Conservation (phyloP, 2,329 filamentous ascomycete genomes). For the Ilyonectria robusta region DNA sequence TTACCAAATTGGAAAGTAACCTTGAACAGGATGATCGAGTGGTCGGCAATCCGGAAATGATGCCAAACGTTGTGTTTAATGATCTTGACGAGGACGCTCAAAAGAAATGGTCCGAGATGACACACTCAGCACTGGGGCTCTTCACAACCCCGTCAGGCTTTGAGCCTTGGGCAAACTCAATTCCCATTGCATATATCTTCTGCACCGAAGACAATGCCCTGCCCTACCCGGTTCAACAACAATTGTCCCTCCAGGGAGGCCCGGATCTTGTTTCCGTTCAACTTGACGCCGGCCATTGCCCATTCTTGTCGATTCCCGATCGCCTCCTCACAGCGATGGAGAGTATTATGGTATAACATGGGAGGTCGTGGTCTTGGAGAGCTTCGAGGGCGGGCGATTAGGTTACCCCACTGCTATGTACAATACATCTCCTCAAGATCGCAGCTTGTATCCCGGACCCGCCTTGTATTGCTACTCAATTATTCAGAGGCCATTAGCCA, state of each 20-base stretch:
- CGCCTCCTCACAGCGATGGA: background rate
- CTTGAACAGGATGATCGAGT: slow-evolving; percentile 10
- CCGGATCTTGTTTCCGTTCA: background rate
- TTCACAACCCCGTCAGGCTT: slow-evolving; percentile 9
- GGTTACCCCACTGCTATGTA: too few species aligned
- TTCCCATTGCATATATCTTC: background rate
- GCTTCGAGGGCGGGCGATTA: too few species aligned
- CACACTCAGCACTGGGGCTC: slow-evolving; percentile 5
- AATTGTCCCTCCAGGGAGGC: slow-evolving; percentile 10
- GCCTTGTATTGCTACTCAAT: too few species aligned
- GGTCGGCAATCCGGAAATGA: background rate
- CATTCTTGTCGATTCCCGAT: slow-evolving; percentile 5
- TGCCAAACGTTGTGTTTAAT: slow-evolving; percentile 10
- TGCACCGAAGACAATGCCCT: slow-evolving; percentile 15
- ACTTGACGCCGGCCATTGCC: slow-evolving; percentile 6
- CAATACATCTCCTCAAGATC: too few species aligned
- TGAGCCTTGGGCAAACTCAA: slow-evolving; percentile 8
- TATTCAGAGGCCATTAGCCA: too few species aligned
- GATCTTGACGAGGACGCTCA: background rate
- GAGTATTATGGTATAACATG: background rate
- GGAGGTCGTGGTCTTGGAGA: too few species aligned
- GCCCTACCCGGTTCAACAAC: slow-evolving; percentile 3
- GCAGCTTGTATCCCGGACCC: too few species aligned
- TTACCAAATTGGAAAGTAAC: background rate
- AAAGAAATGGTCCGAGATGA: slow-evolving; percentile 8